These are phyloP conservation scores for Xylaria telfairii DNA, from an alignment of 495 filamentous ascomycete genomes.

Conservation along the genomic window DNA sequence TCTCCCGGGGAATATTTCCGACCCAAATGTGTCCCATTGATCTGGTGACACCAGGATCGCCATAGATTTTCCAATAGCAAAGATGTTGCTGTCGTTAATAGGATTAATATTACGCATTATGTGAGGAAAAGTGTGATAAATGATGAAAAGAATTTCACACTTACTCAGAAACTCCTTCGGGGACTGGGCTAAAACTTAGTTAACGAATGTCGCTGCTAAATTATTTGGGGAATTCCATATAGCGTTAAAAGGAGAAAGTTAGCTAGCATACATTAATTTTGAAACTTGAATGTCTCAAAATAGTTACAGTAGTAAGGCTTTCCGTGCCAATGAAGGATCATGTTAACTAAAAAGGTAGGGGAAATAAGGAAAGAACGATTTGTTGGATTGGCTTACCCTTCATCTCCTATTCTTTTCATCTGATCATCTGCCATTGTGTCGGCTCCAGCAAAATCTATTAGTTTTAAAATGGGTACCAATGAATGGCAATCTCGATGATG, in stretches of 20 bases:
- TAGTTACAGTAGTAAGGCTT: too few relatives aligned
- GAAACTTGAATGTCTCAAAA: too few relatives aligned
- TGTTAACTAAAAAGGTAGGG: neutral
- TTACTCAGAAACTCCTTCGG: neutral
- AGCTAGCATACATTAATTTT: neutral
- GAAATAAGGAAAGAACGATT: neutral
- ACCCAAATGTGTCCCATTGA: neutral
- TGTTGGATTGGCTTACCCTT: neutral
- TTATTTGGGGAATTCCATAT: neutral
- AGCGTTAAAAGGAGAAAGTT: neutral
- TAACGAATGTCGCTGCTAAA: neutral
- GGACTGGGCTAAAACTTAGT: neutral
- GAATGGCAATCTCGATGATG: neutral
- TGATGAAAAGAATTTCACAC: too few relatives aligned
- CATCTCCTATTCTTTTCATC: neutral
- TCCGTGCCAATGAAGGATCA: too few relatives aligned
- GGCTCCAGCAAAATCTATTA: constrained; percentile 6
- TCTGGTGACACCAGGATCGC: neutral
- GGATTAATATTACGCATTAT: neutral
- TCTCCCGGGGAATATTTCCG: neutral
- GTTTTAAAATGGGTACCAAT: neutral
- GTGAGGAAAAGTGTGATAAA: neutral
- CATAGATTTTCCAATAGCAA: neutral
- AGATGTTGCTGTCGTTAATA: neutral
- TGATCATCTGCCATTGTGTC: neutral